phyloP scores from a whole-genome alignment of 495 filamentous ascomycete species.

The Penicillium alfredii region DNA sequence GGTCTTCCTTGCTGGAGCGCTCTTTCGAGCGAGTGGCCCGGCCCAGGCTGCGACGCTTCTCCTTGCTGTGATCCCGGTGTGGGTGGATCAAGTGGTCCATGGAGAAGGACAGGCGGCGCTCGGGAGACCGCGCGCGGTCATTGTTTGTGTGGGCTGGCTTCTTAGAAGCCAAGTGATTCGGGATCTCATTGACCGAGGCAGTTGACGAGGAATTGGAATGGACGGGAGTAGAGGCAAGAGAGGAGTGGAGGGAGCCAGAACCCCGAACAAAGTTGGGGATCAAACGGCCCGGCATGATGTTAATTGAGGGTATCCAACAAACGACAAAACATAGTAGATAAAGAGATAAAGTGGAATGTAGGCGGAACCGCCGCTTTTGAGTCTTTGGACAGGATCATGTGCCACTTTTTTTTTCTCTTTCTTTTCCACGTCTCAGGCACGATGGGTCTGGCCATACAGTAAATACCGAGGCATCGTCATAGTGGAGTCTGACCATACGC shows the following conservation, averaged over 20 bases:
- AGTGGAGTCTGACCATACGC: constrained; percentile 6
- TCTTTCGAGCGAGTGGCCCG: constrained; percentile 40
- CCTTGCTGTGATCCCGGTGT: constrained; percentile 40
- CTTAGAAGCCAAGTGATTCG: constrained; percentile 22
- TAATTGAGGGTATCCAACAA: neutral
- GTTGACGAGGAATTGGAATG: constrained; percentile 38
- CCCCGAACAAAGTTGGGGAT: constrained; percentile 42
- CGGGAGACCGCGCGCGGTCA: constrained; percentile 36
- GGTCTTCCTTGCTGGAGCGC: constrained; percentile 22
- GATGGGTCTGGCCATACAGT: too few species aligned
- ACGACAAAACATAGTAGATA: constrained; percentile 3
- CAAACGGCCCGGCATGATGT: constrained; percentile 42
- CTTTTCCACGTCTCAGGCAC: too few species aligned
- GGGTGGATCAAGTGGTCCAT: constrained; percentile 45
- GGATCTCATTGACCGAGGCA: constrained; percentile 40
- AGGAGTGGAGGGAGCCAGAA: constrained; percentile 32
- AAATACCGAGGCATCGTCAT: constrained; percentile 12
- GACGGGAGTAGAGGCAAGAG: constrained; percentile 30
- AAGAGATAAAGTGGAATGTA: too few species aligned
- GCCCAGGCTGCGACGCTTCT: constrained; percentile 35
- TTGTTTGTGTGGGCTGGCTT: constrained; percentile 23
- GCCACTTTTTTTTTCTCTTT: too few species aligned
- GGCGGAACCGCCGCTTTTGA: too few species aligned
- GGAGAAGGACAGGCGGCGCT: constrained; percentile 39
- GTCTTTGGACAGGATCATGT: too few species aligned